A percentile compares a stretch with the other conserved stretches of the same genome.
Conservation (phyloP, 2,329 filamentous ascomycete species). For the Xylaria polymorpha region DNA sequence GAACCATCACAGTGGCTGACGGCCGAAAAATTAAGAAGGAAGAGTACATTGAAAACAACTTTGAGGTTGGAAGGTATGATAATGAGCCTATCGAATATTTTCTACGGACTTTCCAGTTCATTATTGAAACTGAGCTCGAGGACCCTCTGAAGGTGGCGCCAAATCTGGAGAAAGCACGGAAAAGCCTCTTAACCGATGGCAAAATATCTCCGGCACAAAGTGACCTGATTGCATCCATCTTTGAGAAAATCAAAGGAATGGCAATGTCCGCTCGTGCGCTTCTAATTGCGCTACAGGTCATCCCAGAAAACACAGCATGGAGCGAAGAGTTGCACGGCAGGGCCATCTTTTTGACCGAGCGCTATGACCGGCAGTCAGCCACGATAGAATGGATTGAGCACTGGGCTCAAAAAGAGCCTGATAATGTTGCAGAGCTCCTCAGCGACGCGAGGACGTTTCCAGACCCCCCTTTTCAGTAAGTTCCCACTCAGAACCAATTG, state of each 20-base stretch:
- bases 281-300: background rate
- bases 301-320: background rate
- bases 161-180: background rate
- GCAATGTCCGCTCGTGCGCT: background rate
- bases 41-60: no score
- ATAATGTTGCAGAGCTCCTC: background rate
- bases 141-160: background rate
- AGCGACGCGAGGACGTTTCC: background rate
- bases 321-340: background rate
- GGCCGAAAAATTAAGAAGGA: no score
- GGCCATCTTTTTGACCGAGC: background rate
- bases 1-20: no score
- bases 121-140: no score
- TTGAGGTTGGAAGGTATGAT: no score
- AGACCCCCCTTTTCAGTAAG: background rate
- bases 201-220: no score
- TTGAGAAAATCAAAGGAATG: background rate
- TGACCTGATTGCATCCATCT: no score
- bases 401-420: background rate
- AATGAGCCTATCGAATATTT: background rate
- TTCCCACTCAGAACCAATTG: no score
- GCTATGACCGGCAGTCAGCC: background rate
- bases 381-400: background rate
- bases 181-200: background rate
- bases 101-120: background rate